Evolutionary conservation across 352 stramenopile genomes (phyloP).

Genomic region (Phytophthora niederhauseri): DNA sequence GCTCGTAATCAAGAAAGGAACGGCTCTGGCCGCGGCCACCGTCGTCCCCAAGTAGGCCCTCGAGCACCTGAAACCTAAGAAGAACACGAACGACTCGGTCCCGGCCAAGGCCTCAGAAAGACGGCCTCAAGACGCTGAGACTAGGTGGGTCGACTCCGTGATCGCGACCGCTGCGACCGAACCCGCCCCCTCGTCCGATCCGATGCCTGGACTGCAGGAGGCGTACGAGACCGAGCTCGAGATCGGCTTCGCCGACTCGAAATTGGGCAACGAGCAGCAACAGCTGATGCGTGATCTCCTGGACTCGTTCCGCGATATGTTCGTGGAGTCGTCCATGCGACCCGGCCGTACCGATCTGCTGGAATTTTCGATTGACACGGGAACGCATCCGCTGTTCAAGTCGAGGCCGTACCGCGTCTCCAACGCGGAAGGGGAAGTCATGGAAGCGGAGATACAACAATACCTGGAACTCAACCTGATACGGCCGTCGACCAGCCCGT

Average conservation of each 20-base stretch:
- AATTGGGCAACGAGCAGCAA: slow-evolving; percentile 7
- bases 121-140: no score
- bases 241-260: neutral
- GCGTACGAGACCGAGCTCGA: neutral
- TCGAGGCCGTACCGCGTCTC: slow-evolving; percentile 1
- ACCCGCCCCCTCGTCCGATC: neutral
- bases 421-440: neutral
- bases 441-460: slow-evolving; percentile 12
- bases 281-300: neutral
- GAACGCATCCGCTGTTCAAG: neutral
- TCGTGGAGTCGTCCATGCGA: neutral
- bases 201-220: neutral
- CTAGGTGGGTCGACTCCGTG: neutral
- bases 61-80: no score
- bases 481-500: slow-evolving; percentile 2
- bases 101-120: no score
- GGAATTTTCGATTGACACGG: neutral
- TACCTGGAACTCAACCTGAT: slow-evolving; percentile 7
- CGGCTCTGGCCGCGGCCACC: neutral
- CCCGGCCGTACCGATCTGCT: neutral
- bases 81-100: no score
- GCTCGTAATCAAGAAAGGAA: neutral
- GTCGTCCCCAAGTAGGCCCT: slow-evolving; percentile 9
- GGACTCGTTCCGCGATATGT: slow-evolving; percentile 1
- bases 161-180: no score